A percentile compares a stretch with the other conserved stretches of the same genome.
phyloP scores from a whole-genome alignment of 2,329 filamentous ascomycete species.

The Fusarium pininemorale region DNA sequence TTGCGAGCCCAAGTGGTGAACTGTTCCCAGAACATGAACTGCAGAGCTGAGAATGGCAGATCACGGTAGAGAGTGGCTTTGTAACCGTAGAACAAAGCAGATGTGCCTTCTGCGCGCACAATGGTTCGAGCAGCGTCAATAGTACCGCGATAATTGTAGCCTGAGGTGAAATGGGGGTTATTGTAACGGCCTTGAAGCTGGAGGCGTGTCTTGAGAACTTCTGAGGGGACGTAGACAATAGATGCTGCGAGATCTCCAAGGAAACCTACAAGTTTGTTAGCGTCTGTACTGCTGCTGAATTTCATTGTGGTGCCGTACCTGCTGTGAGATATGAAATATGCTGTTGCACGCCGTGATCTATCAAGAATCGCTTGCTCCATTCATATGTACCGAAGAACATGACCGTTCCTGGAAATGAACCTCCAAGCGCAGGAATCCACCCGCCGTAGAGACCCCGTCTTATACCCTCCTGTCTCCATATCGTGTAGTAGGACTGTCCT shows the following conservation, averaged over 20 bases:
- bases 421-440: constrained; percentile 89
- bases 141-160: constrained; percentile 94
- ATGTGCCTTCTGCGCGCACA: constrained; percentile 79
- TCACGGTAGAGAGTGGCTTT: constrained; percentile 95
- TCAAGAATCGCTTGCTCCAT: constrained; percentile 88
- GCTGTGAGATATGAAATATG: constrained; percentile 86
- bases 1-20: constrained; percentile 82
- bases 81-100: constrained; percentile 94
- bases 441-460: constrained; percentile 89
- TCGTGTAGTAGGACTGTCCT: constrained; percentile 89
- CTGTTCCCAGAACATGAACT: constrained; percentile 99
- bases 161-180: constrained; percentile 91
- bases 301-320: constrained; percentile 60
- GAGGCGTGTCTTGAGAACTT: constrained; percentile 96
- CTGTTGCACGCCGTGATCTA: constrained; percentile 84
- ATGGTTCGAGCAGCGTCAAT: constrained; percentile 88
- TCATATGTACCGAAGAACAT: constrained; percentile 98
- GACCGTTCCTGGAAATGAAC: constrained; percentile 92
- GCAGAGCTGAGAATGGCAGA: constrained; percentile 92
- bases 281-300: background rate
- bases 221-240: constrained; percentile 93
- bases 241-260: constrained; percentile 92
- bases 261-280: constrained; percentile 68
- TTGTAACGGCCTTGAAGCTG: constrained; percentile 95
- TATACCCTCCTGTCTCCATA: constrained; percentile 91